phyloP scores from a whole-genome alignment of 805 yeast species.

The Starmerella cellae region DNA sequence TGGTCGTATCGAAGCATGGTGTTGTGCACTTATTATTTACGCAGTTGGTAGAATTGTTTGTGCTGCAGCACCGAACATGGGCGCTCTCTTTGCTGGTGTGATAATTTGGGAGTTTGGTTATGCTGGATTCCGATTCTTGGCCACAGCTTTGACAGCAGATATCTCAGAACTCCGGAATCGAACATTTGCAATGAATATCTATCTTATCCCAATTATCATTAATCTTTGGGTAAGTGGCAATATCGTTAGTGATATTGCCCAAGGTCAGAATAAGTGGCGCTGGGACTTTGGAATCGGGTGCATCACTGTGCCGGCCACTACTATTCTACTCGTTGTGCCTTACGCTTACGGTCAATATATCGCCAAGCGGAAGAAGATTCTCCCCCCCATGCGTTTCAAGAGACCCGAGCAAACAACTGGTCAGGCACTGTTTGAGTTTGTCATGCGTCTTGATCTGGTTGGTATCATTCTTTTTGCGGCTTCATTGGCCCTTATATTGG shows the following conservation, averaged over 20 bases:
- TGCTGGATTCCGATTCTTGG: conserved; percentile 46
- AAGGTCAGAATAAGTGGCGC: conserved; percentile 34
- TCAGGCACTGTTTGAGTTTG: conserved; percentile 23
- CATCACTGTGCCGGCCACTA: conserved; percentile 51
- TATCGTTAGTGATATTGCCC: conserved; percentile 14
- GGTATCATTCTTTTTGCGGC: conserved; percentile 47
- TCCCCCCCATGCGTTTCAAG: conserved; percentile 6
- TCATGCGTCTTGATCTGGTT: conserved; percentile 52
- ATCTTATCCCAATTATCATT: conserved; percentile 59
- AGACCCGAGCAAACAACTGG: conserved; percentile 26
- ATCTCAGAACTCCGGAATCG: conserved; percentile 59
- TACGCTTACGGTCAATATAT: conserved; percentile 42
- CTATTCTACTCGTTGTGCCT: conserved; percentile 43
- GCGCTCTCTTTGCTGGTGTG: conserved; percentile 51
- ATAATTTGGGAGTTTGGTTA: conserved; percentile 45
- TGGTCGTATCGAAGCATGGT: conserved; percentile 44
- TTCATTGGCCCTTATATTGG: conserved; percentile 48
- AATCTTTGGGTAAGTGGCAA: conserved; percentile 67
- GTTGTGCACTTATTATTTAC: conserved; percentile 41
- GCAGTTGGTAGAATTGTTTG: conserved; percentile 50
- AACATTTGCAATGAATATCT: conserved; percentile 47
- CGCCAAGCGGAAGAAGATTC: conserved; percentile 35
- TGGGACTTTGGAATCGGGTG: conserved; percentile 79
- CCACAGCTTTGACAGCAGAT: conserved; percentile 51
- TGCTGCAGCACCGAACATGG: conserved; percentile 46